These are phyloP conservation scores for Thozetella sp. DNA, from an alignment of 495 filamentous ascomycete genomes.

Conservation along the genomic window DNA sequence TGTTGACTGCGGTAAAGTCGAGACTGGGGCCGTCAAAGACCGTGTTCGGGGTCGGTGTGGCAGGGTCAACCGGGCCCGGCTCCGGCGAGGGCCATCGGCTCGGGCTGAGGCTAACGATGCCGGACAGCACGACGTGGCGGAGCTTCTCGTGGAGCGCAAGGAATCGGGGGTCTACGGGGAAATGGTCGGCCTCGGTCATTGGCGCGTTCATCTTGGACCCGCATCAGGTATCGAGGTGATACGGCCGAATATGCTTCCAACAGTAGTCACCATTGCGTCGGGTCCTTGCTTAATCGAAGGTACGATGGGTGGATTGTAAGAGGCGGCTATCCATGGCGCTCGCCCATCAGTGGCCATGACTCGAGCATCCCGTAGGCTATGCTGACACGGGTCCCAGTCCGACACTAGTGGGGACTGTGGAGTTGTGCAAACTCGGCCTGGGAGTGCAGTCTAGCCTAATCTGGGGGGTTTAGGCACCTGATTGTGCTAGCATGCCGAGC, in stretches of 20 bases:
- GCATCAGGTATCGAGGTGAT: background rate
- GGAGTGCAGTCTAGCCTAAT: background rate
- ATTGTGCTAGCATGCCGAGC: background rate
- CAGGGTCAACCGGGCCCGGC: background rate
- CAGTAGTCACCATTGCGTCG: background rate
- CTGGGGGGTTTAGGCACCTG: background rate
- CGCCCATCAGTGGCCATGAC: background rate
- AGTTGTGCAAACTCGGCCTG: background rate
- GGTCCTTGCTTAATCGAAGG: background rate
- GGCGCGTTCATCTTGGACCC: constrained; percentile 1
- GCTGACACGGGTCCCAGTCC: background rate
- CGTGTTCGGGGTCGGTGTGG: background rate
- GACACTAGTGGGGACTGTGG: too few relatives aligned
- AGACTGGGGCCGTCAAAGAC: constrained; percentile 4
- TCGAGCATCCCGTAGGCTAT: constrained; percentile 1
- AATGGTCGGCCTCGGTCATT: background rate
- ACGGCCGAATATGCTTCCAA: background rate
- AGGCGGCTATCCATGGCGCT: background rate
- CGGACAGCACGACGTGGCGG: background rate
- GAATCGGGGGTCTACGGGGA: constrained; percentile 1
- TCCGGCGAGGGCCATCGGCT: constrained; percentile 6
- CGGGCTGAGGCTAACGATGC: constrained; percentile 32
- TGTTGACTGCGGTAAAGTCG: constrained; percentile 4
- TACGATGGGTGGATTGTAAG: background rate
- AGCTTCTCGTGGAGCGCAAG: background rate